phyloP scores from a whole-genome alignment of 192 early-diverging fungal genomes.

The Phlyctochytrium planicorne region DNA sequence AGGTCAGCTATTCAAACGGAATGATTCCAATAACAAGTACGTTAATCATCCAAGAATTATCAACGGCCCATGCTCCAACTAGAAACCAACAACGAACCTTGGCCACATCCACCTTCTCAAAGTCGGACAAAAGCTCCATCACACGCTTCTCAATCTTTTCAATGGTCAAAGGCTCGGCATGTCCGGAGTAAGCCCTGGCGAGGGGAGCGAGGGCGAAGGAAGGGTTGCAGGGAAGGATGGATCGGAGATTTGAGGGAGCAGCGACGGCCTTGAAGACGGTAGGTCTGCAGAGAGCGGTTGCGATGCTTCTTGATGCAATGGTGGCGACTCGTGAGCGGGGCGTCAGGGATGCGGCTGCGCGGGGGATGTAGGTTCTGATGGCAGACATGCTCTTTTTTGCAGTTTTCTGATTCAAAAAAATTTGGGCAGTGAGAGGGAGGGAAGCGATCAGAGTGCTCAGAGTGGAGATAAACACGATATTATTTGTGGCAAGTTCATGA shows the following conservation, averaged over 20 bases:
- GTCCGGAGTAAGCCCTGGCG: slow-evolving; percentile 73
- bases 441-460: too few relatives aligned
- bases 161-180: slow-evolving; percentile 61
- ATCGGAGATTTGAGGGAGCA: slow-evolving; percentile 11
- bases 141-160: slow-evolving; percentile 81
- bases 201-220: slow-evolving; percentile 6
- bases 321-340: too few relatives aligned
- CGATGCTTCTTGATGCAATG: too few relatives aligned
- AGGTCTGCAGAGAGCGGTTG: background rate
- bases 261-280: slow-evolving; percentile 6
- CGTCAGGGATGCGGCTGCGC: background rate
- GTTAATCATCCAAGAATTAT: slow-evolving; percentile 5
- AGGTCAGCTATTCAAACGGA: slow-evolving; percentile 64
- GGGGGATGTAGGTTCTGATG: background rate
- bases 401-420: too few relatives aligned
- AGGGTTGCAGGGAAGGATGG: slow-evolving; percentile 4
- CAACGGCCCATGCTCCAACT: background rate
- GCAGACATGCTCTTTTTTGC: background rate
- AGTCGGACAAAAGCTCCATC: slow-evolving; percentile 84
- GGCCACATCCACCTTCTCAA: slow-evolving; percentile 90
- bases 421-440: too few relatives aligned
- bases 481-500: too few relatives aligned
- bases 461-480: too few relatives aligned
- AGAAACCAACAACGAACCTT: slow-evolving; percentile 71
- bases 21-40: background rate